Evolutionary conservation across 768 basidiomycete species (phyloP).

Genomic region (Paxillus involutus): DNA sequence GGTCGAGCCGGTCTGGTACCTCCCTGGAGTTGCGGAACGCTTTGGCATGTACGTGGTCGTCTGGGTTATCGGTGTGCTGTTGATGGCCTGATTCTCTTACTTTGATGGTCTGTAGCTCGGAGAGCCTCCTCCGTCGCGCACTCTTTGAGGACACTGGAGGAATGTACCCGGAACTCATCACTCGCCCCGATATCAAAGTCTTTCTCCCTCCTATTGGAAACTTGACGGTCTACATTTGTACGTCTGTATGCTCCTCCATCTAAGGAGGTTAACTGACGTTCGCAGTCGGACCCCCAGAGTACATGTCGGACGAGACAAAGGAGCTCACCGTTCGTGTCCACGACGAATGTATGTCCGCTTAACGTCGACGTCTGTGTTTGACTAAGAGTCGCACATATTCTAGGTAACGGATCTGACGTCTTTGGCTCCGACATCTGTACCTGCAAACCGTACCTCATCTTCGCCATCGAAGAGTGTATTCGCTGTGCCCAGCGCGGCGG

Average conservation of each 20-base stretch:
- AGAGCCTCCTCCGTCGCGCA: slow-evolving; percentile 81
- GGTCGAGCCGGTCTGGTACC: slow-evolving; percentile 94
- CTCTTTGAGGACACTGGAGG: slow-evolving; percentile 96
- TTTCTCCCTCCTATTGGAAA: slow-evolving; percentile 95
- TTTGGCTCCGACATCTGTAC: slow-evolving; percentile 94
- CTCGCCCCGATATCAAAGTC: slow-evolving; percentile 91
- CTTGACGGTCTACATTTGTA: slow-evolving; percentile 90
- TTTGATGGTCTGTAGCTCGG: slow-evolving; percentile 51
- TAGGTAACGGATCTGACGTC: slow-evolving; percentile 92
- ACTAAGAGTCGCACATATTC: neutral
- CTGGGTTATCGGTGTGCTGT: neutral
- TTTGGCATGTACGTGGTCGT: slow-evolving; percentile 74
- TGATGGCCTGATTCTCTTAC: neutral
- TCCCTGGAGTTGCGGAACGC: slow-evolving; percentile 92
- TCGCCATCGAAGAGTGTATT: slow-evolving; percentile 93
- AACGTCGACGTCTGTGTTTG: neutral
- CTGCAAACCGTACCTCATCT: slow-evolving; percentile 90
- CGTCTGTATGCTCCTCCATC: slow-evolving; percentile 15
- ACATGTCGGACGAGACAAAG: slow-evolving; percentile 70
- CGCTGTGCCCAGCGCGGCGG: slow-evolving; percentile 81
- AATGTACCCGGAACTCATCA: slow-evolving; percentile 95
- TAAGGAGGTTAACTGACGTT: neutral
- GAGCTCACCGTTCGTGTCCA: slow-evolving; percentile 88
- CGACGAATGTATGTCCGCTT: slow-evolving; percentile 76
- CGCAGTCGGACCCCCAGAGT: slow-evolving; percentile 81